Base-by-base conservation (phyloP, 1,284 basidiomycete species). In the Thecaphora thlaspeos region DNA sequence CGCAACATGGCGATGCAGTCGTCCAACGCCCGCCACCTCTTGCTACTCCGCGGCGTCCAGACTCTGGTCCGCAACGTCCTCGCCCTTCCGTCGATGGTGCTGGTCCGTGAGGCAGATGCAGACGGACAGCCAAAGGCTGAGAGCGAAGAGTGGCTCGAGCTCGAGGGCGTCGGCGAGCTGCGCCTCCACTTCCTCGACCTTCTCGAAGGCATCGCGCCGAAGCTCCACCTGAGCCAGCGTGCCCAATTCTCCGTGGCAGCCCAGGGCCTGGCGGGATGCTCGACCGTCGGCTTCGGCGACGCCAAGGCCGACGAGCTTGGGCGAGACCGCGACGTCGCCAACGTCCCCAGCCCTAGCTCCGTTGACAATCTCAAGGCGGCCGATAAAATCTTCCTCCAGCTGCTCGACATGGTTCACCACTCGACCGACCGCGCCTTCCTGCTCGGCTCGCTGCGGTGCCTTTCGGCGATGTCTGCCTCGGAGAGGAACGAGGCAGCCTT, bases 181-280 rank as follows among this genome's bases (percentile, higher is more conserved):
- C 70, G 65, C n/a, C 48, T 65, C 19, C 61, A 76, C 48, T 55
- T 70, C 42, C 65, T 76, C 34, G 74, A 75, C 41, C 55, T 76
- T 7, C 64, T 75, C 42, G 74, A 76, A 37, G 46, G 55, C 2
- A 41, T 73, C 9, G 58, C 66, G 9, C 38, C 51, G 8, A 60
- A 42, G 24, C 39, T 72, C 11, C 24, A 50, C 3, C 36, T 73
- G 12, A 61, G 59, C 38, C 61, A 67, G 19, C 60, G 71, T 24
- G 63, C 64, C 15, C 19, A 10, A 4, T 55, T 39, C 38, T 51
- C 34, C 12, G 18, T 52, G 3, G 9, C 12, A n/a, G 21, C 36
- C 15, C 24, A 3, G 7, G 47, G 44, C 36, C 22, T 46, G 9
- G 19, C 44, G 5, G 34, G n/a, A 9, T 38, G 24, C n/a, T 4